Conservation (phyloP, 768 basidiomycete genomes). For the Coprinellus aureogranulatus region DNA sequence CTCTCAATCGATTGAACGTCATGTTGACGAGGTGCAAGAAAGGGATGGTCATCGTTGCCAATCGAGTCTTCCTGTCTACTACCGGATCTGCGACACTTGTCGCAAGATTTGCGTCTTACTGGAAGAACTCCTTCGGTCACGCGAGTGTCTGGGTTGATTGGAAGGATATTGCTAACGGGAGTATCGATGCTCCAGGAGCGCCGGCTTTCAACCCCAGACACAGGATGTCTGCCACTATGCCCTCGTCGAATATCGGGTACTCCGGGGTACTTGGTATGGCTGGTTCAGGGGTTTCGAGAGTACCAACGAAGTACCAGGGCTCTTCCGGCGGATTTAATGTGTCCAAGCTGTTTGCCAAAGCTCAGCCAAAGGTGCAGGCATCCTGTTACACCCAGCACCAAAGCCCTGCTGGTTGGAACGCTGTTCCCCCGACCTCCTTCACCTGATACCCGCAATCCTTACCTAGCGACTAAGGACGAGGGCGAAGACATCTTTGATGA, state of each 20-base stretch:
- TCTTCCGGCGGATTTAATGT: neutral
- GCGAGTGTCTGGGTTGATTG: constrained; percentile 30
- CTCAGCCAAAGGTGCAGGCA: neutral
- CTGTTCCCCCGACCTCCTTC: no score
- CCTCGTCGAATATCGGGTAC: neutral
- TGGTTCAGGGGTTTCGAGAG: neutral
- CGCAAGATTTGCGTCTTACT: constrained; percentile 32
- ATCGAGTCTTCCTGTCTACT: constrained; percentile 35
- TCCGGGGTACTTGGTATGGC: neutral
- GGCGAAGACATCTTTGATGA: no score
- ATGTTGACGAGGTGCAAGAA: constrained; percentile 47
- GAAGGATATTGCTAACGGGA: constrained; percentile 24
- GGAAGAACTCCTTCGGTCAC: constrained; percentile 15
- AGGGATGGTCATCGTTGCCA: constrained; percentile 49
- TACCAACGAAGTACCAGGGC: constrained; percentile 4
- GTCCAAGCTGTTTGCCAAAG: constrained; percentile 2
- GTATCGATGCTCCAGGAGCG: constrained; percentile 31
- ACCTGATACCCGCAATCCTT: no score
- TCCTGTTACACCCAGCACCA: neutral
- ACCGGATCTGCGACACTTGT: constrained; percentile 40
- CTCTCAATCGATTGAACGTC: constrained; percentile 49
- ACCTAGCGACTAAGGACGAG: no score
- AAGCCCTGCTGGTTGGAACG: no score
- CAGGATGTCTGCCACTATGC: neutral
- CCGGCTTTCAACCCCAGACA: constrained; percentile 4